Evolutionary conservation across 2,329 filamentous ascomycete species (phyloP).

Genomic region (Hymenoscyphus occultus): DNA sequence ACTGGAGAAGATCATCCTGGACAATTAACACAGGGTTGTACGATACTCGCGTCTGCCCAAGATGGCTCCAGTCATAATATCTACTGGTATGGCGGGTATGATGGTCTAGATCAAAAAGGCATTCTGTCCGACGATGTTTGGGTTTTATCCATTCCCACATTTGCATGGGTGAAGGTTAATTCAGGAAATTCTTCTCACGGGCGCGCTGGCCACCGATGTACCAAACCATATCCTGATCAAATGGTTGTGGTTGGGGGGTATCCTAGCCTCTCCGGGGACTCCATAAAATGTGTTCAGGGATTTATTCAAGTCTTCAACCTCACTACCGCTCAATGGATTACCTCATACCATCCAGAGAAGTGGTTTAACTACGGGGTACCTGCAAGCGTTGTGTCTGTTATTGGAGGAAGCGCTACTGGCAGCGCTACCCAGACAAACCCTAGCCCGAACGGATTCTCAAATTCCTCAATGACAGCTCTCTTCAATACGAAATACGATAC

Average conservation of each 20-base stretch:
- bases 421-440: conserved; percentile 65
- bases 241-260: conserved; percentile 71
- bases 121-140: conserved; percentile 69
- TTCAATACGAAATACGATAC: conserved; percentile 56
- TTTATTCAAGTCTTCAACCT: conserved; percentile 70
- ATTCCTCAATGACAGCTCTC: conserved; percentile 46
- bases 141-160: conserved; percentile 69
- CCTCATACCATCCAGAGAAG: conserved; percentile 63
- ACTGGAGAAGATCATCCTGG: conserved; percentile 54
- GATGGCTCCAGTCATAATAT: conserved; percentile 75
- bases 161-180: conserved; percentile 68
- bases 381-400: conserved; percentile 52
- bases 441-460: conserved; percentile 54
- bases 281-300: conserved; percentile 45
- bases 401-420: conserved; percentile 58
- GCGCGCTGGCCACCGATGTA: conserved; percentile 66
- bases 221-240: conserved; percentile 67
- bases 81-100: conserved; percentile 74
- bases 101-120: conserved; percentile 44
- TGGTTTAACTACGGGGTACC: conserved; percentile 68
- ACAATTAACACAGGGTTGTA: conserved; percentile 69
- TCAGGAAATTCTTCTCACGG: conserved; percentile 48
- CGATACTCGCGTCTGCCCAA: conserved; percentile 64
- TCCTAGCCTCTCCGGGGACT: conserved; percentile 34
- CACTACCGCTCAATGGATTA: conserved; percentile 65